These are phyloP conservation scores for Takashimella koratensis DNA, from an alignment of 1,284 basidiomycete genomes.

Conservation along the genomic window DNA sequence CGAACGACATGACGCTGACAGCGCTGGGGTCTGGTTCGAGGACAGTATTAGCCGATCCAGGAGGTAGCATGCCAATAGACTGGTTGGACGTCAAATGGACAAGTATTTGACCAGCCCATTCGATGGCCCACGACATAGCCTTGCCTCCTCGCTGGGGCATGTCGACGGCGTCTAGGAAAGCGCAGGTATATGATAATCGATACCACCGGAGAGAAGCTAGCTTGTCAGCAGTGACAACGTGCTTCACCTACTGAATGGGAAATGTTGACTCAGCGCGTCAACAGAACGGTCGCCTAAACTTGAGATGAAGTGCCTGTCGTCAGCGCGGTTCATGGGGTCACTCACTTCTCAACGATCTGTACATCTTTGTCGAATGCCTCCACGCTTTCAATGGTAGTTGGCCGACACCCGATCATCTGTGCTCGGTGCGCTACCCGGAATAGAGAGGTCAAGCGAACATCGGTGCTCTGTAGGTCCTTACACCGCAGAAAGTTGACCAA, in stretches of 20 bases:
- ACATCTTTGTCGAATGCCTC: constrained; percentile 20
- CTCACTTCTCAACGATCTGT: constrained; percentile 10
- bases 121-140: constrained; percentile 9
- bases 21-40: constrained; percentile 16
- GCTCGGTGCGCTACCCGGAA: constrained; percentile 9
- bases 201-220: constrained; percentile 23
- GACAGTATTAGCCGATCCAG: not conserved
- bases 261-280: constrained; percentile 18
- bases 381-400: constrained; percentile 10
- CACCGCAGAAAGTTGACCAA: constrained; percentile 8
- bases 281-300: not conserved
- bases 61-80: constrained; percentile 1
- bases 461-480: constrained; percentile 8
- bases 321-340: not conserved
- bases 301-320: not conserved
- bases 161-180: constrained; percentile 9
- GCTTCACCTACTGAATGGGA: constrained; percentile 18
- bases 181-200: constrained; percentile 15
- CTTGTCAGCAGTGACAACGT: not conserved
- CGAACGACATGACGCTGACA: constrained; percentile 14
- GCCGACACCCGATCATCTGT: constrained; percentile 12
- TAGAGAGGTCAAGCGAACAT: constrained; percentile 12
- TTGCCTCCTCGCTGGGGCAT: constrained; percentile 4
- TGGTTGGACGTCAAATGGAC: constrained; percentile 14
- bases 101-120: constrained; percentile 22